Base-by-base conservation (phyloP, 441 rosid genomes). In the Populus hybrid region DNA sequence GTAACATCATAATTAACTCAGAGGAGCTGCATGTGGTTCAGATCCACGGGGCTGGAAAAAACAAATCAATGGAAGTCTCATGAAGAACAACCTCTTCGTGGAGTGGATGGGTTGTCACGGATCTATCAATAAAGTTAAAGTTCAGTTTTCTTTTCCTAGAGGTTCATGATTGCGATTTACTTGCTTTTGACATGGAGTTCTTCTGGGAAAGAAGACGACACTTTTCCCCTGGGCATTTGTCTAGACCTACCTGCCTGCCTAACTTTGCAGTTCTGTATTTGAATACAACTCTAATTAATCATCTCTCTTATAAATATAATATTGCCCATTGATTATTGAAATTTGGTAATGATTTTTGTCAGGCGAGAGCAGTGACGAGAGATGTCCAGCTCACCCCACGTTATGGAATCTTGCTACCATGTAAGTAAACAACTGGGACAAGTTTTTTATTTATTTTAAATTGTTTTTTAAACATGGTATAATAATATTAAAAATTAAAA, bases 391-490 rank as follows among this genome's bases (percentile, higher is more conserved):
- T 50, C 57, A 50, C 6, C 5, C 57, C 57, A 50, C 57, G 20
- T 16, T 14, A 0, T 50, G n/a, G 7, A 50, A 50, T 50, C 57
- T 16, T 50, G 20, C 46, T 10, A 38, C 46, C 46, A 38, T 9
- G 46, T 2, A 38, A 14, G 57, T 14, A 50, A 50, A 46, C 57
- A 4, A 14, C 6, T 1, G 2, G 57, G 18, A 0, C 57, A 12
- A 46, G 57, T 38, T 38, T 8, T 36, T 36, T 1, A 38, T 38
- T 38, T 38, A 8, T 6, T 36, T 36, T 36, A 6, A 36, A 9
- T 38, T 0, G 0, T 2, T 9, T 2, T 26, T 26, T 26, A 1
- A 1, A 1, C 2, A 1, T 9, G 42, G 2, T 38, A 38, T 38
- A 38, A 0, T 9, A 1, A 26, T 26, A 26, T 26, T 26, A 1